Conservation (phyloP, 441 rosid species). For the Hura crepitans region DNA sequence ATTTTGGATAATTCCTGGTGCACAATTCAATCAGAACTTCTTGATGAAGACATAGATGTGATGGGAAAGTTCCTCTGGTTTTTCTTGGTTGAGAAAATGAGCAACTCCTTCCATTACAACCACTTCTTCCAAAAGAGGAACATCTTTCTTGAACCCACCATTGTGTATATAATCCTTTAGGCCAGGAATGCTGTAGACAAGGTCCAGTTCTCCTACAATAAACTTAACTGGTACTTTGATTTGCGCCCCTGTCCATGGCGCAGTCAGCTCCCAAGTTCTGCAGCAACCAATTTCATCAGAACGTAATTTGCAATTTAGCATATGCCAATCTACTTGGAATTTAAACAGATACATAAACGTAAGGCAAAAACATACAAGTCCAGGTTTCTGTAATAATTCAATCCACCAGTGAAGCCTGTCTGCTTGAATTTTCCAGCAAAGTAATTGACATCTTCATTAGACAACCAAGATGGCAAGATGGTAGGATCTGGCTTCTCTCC, state of each 20-base stretch:
- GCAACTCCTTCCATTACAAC: neutral
- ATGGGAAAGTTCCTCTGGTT: neutral
- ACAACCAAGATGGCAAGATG: conserved; percentile 46
- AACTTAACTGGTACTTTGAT: neutral
- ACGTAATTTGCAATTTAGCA: neutral
- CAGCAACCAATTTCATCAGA: neutral
- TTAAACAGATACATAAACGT: no score
- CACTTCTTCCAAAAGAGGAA: conserved; percentile 2
- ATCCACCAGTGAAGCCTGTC: conserved; percentile 47
- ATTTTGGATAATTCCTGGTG: no score
- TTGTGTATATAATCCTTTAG: neutral
- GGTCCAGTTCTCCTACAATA: neutral
- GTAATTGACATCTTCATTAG: conserved; percentile 46
- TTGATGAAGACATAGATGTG: neutral
- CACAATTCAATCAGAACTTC: neutral
- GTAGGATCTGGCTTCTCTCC: conserved; percentile 23
- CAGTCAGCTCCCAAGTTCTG: conserved; percentile 1
- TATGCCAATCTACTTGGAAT: no score
- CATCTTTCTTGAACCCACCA: neutral
- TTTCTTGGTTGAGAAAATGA: conserved; percentile 4
- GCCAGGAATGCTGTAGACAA: neutral
- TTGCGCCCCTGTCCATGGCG: neutral
- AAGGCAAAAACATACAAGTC: conserved; percentile 36
- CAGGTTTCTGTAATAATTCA: conserved; percentile 56
- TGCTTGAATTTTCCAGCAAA: conserved; percentile 35